Evolutionary conservation across 73 alveolate genomes (phyloP).

Genomic region (Stentor roeselii): DNA sequence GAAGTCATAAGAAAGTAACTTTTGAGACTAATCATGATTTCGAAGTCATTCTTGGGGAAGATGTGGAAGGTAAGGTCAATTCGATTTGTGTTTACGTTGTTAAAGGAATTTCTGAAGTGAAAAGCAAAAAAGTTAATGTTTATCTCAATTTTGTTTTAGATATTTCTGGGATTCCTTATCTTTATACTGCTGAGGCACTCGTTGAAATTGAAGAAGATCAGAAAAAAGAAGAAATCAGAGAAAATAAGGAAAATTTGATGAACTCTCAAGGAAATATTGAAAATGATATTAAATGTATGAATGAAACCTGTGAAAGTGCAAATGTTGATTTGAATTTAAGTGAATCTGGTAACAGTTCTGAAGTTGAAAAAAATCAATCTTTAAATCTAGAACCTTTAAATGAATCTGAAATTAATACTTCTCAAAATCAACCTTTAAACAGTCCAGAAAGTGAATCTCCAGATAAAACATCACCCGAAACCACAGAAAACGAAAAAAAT

Average conservation of each 20-base stretch:
- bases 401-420: too few relatives aligned
- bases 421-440: too few relatives aligned
- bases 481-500: not conserved
- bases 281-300: not conserved
- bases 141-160: not conserved
- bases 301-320: not conserved
- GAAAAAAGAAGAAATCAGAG: not conserved
- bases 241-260: not conserved
- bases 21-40: not conserved
- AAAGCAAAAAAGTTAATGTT: not conserved
- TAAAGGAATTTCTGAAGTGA: slow-evolving; percentile 1
- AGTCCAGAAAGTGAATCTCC: not conserved
- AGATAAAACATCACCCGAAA: not conserved
- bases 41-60: not conserved
- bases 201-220: not conserved
- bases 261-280: not conserved
- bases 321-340: too few relatives aligned
- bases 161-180: not conserved
- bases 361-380: too few relatives aligned
- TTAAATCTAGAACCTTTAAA: too few relatives aligned
- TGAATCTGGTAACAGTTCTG: too few relatives aligned
- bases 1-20: not conserved
- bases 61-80: not conserved
- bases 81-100: not conserved
- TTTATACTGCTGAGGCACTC: not conserved